Evolutionary conservation across 2,329 filamentous ascomycete species (phyloP), one percentile per base, ranked within the genome.

Genomic region (Biscogniauxia sp.): DNA sequence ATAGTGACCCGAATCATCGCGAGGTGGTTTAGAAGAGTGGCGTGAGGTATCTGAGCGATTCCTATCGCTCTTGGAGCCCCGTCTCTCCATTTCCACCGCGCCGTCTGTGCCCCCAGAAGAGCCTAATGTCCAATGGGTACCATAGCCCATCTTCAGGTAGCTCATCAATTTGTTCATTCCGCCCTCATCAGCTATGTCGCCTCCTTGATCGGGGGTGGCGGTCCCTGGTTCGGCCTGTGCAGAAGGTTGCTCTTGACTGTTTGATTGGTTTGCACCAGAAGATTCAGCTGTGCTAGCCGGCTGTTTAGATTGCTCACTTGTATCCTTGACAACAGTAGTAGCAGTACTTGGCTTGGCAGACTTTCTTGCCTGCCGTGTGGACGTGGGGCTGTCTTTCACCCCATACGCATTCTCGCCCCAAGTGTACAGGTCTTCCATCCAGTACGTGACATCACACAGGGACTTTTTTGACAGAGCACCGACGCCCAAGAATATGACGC

Each of bases 331-430:
- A 32, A 50, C 51, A 9, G 56, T 17, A 32, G 57, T 5, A 9
- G 56, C 15, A 32, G 57, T 5, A 23, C 23, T 32, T 32, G 65
- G 63, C 57, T 74, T 79, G 53, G 73, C 73, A 59, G 66, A 66
- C 70, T 74, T 83, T 64, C 73, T 76, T 51, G 77, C 75, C 54
- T 82, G 80, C 32, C 89, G 84, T 61, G 83, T 82, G 1, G 90
- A 88, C 1, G 84, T 85, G 15, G 92, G 90, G 66, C 92, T 93
- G 41, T 96, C 90, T 57, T 85, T 84, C 6, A 97, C 85, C 3
- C 93, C 94, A 72, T 97, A 98, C 1, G 94, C 88, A 69, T 90
- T 84, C 56, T 91, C 87, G 1, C 93, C 94, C 80, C 92, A 92
- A 28, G 82, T 88, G 74, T 95, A 96, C 2, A 97, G 82, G 70